Evolutionary conservation across 805 yeast species (phyloP), one percentile per base, ranked within the genome.

Genomic region (Ogataea saltuana): DNA sequence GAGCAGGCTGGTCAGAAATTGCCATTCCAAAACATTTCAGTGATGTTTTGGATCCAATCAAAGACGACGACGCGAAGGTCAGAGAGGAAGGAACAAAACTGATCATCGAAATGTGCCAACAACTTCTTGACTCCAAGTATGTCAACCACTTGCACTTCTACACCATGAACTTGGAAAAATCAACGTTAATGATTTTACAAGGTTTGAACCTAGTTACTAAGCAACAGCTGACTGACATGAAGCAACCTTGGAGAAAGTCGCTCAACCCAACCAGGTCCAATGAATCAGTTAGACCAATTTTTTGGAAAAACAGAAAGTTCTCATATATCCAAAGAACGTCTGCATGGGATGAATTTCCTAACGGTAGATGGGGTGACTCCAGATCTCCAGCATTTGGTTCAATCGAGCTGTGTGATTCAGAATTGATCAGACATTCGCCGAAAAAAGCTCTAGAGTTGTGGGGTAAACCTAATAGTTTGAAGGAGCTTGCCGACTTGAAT

Each of bases 311-410:
- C 64, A 80, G 97, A 70, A 90, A 90, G 58, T 85, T 85, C 64
- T 82, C 95, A 12, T 91, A 91, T 63, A 81, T 88, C 48, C 78
- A 88, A 36, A 77, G 98, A 64, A 91, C 97, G 7, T 80, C 93
- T 19, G 83, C 85, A 44, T 93, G 99, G 89, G 99, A 93, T 68
- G 99, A 93, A 65, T 93, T 91, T 60, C 99, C 99, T 39, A 93
- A 91, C 65, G 99, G 99, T 48, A 76, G 99, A 69, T 93, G 97
- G 90, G 99, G 99, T 58, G 97, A 93, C 63, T 87, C 97, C 3
- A 75, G 96, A 46, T 93, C 98, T 32, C 99, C 99, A 4, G 98
- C 98, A 2, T 90, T 85, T 67, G 96, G 96, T 57, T 95, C 87
- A 51, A 74, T 89, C 45, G 96, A 88, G 61, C 74, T 85, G 41